Percentiles rank a stretch among this genome's conserved stretches.
Conservation (phyloP, 2,329 filamentous ascomycete species). For the Ophioceras dolichostomum region DNA sequence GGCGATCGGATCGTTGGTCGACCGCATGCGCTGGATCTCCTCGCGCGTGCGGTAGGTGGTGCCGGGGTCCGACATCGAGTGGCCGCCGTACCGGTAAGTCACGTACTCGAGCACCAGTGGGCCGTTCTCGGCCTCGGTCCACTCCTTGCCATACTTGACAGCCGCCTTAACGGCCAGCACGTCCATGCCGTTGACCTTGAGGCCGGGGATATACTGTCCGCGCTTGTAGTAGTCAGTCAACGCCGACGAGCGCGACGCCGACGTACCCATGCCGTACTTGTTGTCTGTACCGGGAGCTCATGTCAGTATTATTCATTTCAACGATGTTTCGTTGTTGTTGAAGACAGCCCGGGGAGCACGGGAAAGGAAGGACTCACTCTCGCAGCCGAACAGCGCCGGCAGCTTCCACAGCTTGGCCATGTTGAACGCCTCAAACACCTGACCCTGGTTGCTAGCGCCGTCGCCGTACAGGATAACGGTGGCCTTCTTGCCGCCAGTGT, state of each 20-base stretch:
- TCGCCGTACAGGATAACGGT: constrained; percentile 92
- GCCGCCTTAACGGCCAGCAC: constrained; percentile 96
- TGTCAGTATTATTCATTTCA: neutral
- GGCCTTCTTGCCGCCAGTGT: constrained; percentile 75
- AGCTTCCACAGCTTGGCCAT: constrained; percentile 99
- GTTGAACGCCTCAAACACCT: constrained; percentile 99
- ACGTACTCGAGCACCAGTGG: constrained; percentile 97
- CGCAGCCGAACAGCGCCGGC: constrained; percentile 90
- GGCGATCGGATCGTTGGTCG: constrained; percentile 95
- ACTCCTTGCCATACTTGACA: constrained; percentile 87
- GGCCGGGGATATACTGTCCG: constrained; percentile 97
- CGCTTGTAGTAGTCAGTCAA: constrained; percentile 99
- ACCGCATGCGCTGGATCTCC: constrained; percentile 99
- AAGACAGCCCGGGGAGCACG: neutral
- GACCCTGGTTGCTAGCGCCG: constrained; percentile 96
- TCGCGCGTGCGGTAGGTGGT: constrained; percentile 99
- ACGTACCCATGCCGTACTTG: constrained; percentile 99
- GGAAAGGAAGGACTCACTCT: constrained; percentile 57
- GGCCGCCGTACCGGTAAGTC: constrained; percentile 97
- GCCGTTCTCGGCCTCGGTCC: constrained; percentile 70
- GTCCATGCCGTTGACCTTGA: constrained; percentile 99
- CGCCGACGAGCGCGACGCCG: constrained; percentile 84
- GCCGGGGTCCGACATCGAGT: constrained; percentile 99
- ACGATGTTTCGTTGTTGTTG: neutral
- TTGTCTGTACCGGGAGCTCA: constrained; percentile 61